Evolutionary conservation across 2,329 filamentous ascomycete species (phyloP), one percentile per base, ranked within the genome.

Genomic region (Epichloe scottii): DNA sequence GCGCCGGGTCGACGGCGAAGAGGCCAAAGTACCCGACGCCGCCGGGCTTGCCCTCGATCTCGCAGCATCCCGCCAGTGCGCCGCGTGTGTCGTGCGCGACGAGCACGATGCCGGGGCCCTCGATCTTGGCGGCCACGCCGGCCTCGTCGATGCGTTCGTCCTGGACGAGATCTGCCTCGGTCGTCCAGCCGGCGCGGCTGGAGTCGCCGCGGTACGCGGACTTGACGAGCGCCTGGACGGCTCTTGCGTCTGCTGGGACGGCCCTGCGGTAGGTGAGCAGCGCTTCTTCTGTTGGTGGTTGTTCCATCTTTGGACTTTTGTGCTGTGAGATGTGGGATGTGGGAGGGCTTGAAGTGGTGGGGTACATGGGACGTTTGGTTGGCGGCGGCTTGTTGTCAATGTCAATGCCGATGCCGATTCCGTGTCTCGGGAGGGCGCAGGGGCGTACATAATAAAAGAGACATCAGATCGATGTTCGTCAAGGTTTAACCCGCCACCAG

Each of bases 101-200:
- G 3, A 76, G 57, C 3, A 74, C 60, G 10, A 59, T 58, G 21
- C 67, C 64, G 34, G 70, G 68, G 3, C 63, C 57, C 8, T 59
- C 58, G 59, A 75, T 73, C 55, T 75, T 75, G 43, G 52, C 55
- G 6, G 62, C 48, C 2, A 73, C 55, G 5, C 66, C 66, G 0
- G 52, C 54, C 1, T 59, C 54, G 54, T 70, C 66, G 59, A 75
- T 74, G 60, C 72, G 71, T 23, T 70, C 62, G 58, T 68, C 71
- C 10, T 58, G 59, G 19, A 75, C 56, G 8, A 73, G 62, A 51
- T 73, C 68, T 15, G 71, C 69, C 54, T 74, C 72, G 4, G 69
- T 73, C 14, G 72, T 74, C 72, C 72, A 75, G 49, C 72, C 72
- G 15, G 60, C 57, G 33, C 66, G 63, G 55, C 64, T 68, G 23